Percentiles rank a stretch among this genome's conserved stretches.
Evolutionary conservation across 2,329 filamentous ascomycete species (phyloP).

Genomic region (Paramyrothecium roridum): DNA sequence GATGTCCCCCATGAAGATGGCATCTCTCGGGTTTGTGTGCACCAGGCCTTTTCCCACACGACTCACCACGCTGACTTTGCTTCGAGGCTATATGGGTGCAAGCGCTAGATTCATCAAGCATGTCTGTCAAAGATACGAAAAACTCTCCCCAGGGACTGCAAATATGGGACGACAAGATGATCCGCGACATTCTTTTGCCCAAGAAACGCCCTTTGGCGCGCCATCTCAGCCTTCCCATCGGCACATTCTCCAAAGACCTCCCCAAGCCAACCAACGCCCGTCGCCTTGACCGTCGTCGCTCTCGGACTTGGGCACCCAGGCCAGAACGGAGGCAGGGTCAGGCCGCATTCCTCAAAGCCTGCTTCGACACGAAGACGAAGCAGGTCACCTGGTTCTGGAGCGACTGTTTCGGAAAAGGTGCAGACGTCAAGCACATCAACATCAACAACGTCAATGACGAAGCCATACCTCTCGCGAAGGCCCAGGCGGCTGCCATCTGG

Average conservation of each 20-base stretch:
- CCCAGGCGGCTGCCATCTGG: neutral
- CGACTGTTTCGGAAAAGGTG: conserved; percentile 3
- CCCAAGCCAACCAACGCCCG: neutral
- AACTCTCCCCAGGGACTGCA: neutral
- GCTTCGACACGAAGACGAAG: neutral
- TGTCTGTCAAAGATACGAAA: neutral
- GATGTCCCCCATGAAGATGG: too few relatives aligned
- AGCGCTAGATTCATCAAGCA: neutral
- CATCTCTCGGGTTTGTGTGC: too few relatives aligned
- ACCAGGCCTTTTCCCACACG: too few relatives aligned
- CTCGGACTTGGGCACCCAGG: neutral
- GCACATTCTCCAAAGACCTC: neutral
- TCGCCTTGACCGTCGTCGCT: neutral
- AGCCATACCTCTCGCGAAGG: neutral
- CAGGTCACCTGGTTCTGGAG: conserved; percentile 5
- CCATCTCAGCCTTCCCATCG: neutral
- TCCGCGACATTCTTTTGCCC: neutral
- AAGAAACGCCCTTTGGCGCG: neutral
- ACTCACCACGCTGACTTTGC: too few relatives aligned
- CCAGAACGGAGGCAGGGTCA: neutral
- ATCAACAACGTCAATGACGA: neutral
- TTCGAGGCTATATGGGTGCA: neutral
- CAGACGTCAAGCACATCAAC: neutral
- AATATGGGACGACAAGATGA: neutral
- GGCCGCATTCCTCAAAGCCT: conserved; percentile 1